These are phyloP conservation scores for Leccinum uliginosum DNA, from an alignment of 768 basidiomycete genomes.

Conservation along the genomic window DNA sequence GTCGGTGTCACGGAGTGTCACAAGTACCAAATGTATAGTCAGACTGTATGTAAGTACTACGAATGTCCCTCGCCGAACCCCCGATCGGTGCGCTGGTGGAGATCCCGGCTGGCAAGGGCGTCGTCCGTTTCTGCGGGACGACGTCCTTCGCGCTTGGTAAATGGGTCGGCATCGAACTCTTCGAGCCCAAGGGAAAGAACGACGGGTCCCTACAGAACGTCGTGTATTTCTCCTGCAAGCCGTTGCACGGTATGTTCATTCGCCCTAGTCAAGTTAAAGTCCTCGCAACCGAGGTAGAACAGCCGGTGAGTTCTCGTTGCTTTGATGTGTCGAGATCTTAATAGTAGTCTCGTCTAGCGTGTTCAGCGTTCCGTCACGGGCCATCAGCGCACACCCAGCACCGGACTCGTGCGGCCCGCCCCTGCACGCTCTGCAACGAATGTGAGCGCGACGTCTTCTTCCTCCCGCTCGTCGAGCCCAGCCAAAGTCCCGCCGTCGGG, in stretches of 20 bases:
- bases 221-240: conserved; percentile 77
- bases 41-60: conserved; percentile 15
- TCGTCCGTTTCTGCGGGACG: conserved; percentile 79
- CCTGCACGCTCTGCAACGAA: conserved; percentile 34
- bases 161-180: conserved; percentile 94
- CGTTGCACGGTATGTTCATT: conserved; percentile 83
- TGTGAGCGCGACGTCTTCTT: conserved; percentile 35
- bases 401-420: conserved; percentile 37
- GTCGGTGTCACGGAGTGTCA: conserved; percentile 6
- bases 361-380: conserved; percentile 34
- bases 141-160: conserved; percentile 85
- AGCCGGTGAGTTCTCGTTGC: conserved; percentile 17
- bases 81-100: conserved; percentile 73
- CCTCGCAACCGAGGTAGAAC: conserved; percentile 35
- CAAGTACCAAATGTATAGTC: background rate
- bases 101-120: conserved; percentile 75
- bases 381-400: conserved; percentile 62
- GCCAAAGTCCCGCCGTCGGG: conserved; percentile 37
- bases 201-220: conserved; percentile 82
- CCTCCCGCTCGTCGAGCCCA: conserved; percentile 67
- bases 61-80: conserved; percentile 37
- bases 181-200: conserved; percentile 87
- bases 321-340: background rate
- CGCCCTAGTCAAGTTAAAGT: conserved; percentile 79
- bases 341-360: conserved; percentile 24